These are phyloP conservation scores for Starmerella cellae DNA, from an alignment of 805 yeast genomes.

Conservation along the genomic window DNA sequence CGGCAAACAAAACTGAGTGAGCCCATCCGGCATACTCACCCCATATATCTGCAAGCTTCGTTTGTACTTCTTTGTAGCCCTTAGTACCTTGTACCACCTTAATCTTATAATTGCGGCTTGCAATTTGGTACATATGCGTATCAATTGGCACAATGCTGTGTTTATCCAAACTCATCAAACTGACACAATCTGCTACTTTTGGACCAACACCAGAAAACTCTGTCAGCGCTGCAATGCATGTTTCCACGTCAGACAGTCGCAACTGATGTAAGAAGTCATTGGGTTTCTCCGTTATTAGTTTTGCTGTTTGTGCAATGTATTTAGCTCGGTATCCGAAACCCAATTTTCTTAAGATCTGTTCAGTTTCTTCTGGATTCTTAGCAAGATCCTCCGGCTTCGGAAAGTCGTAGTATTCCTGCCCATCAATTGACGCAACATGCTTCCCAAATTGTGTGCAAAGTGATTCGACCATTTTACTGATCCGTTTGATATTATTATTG, in stretches of 20 bases:
- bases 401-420: conserved; percentile 51
- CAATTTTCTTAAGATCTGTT: conserved; percentile 32
- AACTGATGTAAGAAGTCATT: conserved; percentile 32
- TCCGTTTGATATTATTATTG: conserved; percentile 89
- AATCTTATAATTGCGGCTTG: conserved; percentile 63
- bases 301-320: conserved; percentile 68
- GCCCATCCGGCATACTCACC: conserved; percentile 98
- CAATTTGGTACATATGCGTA: conserved; percentile 87
- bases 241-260: conserved; percentile 36
- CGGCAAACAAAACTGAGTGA: conserved; percentile 82
- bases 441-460: conserved; percentile 61
- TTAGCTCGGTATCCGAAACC: conserved; percentile 87
- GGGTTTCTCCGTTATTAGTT: conserved; percentile 33
- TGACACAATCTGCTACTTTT: conserved; percentile 93
- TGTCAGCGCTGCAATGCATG: conserved; percentile 46
- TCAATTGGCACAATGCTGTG: conserved; percentile 88
- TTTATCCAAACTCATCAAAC: conserved; percentile 78
- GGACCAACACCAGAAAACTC: conserved; percentile 86
- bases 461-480: conserved; percentile 79
- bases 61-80: conserved; percentile 44
- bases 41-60: conserved; percentile 55
- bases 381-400: conserved; percentile 51
- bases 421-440: conserved; percentile 40
- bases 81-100: conserved; percentile 29
- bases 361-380: conserved; percentile 25